Evolutionary conservation across 164 flowering plant genomes (phyloP).

Genomic region (Sextonia rubra): DNA sequence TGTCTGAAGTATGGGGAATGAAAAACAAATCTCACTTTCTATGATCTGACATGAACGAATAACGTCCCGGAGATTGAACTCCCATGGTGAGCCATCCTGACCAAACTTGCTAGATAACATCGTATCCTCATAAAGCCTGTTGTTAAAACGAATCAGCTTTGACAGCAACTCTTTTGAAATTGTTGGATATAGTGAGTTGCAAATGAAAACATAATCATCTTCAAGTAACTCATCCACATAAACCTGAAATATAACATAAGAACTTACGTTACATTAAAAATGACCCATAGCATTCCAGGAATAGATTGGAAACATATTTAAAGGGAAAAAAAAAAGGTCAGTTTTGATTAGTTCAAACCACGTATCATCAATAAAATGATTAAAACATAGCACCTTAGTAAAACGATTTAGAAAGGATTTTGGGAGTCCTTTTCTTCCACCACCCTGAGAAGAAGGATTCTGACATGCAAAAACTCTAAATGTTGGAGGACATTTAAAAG

Average conservation of each 20-base stretch:
- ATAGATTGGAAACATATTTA: neutral
- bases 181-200: slow-evolving; percentile 62
- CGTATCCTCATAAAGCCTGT: slow-evolving; percentile 63
- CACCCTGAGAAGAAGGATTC: slow-evolving; percentile 93
- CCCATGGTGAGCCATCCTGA: slow-evolving; percentile 95
- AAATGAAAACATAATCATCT: slow-evolving; percentile 74
- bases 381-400: slow-evolving; percentile 54
- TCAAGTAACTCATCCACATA: slow-evolving; percentile 85
- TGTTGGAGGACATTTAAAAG: slow-evolving; percentile 75
- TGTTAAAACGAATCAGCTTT: slow-evolving; percentile 69
- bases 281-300: neutral
- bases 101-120: slow-evolving; percentile 70
- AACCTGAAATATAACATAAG: slow-evolving; percentile 49
- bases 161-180: slow-evolving; percentile 45
- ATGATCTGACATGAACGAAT: slow-evolving; percentile 82
- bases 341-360: neutral
- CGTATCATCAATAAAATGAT: neutral
- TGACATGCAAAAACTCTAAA: slow-evolving; percentile 98
- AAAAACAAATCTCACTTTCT: slow-evolving; percentile 39
- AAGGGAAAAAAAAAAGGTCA: neutral
- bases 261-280: neutral
- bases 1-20: neutral
- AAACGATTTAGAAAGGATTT: slow-evolving; percentile 96
- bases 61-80: slow-evolving; percentile 96
- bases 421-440: slow-evolving; percentile 97